Conservation (phyloP, 208 protist species). For the Leishmania tarentolae region DNA sequence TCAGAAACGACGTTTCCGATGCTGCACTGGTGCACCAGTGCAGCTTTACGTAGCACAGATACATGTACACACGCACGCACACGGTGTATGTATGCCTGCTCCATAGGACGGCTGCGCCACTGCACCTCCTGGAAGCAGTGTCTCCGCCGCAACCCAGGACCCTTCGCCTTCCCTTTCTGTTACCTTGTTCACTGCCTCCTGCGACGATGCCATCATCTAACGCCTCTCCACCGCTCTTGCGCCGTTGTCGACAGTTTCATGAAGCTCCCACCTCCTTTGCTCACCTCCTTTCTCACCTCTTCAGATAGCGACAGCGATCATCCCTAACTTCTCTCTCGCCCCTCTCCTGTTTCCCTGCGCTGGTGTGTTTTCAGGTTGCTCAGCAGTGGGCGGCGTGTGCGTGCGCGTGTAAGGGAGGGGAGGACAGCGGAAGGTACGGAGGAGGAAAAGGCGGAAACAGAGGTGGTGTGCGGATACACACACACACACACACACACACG, state of each 20-base stretch:
- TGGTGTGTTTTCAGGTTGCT: neutral
- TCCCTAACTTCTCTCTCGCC: neutral
- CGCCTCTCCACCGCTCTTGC: neutral
- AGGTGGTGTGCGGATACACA: neutral
- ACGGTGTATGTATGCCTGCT: neutral
- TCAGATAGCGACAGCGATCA: neutral
- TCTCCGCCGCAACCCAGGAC: neutral
- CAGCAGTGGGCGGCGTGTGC: too few species aligned
- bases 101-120: neutral
- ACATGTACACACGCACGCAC: neutral
- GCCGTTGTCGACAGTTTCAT: neutral
- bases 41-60: neutral
- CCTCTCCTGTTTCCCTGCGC: neutral
- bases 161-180: neutral
- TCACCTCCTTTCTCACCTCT: neutral
- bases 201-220: neutral
- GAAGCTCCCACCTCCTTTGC: too few species aligned
- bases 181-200: neutral
- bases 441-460: neutral
- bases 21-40: neutral
- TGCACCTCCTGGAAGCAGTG: neutral
- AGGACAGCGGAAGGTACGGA: neutral
- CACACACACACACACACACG: neutral
- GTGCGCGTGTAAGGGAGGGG: too few species aligned
- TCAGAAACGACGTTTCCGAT: neutral